These are phyloP conservation scores for Lachancea nothofagi DNA, from an alignment of 805 yeast genomes.

Conservation along the genomic window DNA sequence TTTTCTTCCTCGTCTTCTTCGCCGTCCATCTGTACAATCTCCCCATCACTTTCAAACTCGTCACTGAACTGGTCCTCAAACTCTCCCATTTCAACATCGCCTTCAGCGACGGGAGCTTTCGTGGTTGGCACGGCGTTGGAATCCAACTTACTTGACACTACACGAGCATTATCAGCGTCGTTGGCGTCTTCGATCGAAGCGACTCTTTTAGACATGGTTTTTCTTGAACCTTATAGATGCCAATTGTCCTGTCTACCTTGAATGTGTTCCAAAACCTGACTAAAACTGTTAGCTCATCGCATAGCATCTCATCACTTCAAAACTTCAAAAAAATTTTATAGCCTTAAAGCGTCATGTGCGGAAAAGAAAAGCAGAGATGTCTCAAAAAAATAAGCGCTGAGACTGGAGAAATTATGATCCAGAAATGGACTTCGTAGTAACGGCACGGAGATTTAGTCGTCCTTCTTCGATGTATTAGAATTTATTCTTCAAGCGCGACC, in stretches of 20 bases:
- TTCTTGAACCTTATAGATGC: background rate
- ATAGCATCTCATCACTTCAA: constrained; percentile 7
- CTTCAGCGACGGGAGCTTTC: constrained; percentile 24
- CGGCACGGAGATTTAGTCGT: no score
- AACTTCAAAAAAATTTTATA: constrained; percentile 14
- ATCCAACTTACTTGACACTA: constrained; percentile 38
- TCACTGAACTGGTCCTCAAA: constrained; percentile 88
- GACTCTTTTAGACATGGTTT: constrained; percentile 49
- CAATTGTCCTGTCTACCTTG: no score
- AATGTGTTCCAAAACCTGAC: no score
- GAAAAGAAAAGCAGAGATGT: constrained; percentile 1
- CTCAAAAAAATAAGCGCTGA: background rate
- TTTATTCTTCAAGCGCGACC: constrained; percentile 7
- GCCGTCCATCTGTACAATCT: constrained; percentile 74
- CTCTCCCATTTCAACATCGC: constrained; percentile 66
- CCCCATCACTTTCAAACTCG: constrained; percentile 89
- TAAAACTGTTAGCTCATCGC: constrained; percentile 6
- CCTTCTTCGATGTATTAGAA: background rate
- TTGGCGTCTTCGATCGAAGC: constrained; percentile 38
- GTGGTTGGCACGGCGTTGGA: constrained; percentile 20
- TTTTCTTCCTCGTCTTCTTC: constrained; percentile 43
- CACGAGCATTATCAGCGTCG: constrained; percentile 30
- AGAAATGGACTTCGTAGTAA: no score
- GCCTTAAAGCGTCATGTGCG: background rate
- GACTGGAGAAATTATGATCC: constrained; percentile 3